phyloP scores from a whole-genome alignment of 306 rosid genomes.

The Benincasa hispida region DNA sequence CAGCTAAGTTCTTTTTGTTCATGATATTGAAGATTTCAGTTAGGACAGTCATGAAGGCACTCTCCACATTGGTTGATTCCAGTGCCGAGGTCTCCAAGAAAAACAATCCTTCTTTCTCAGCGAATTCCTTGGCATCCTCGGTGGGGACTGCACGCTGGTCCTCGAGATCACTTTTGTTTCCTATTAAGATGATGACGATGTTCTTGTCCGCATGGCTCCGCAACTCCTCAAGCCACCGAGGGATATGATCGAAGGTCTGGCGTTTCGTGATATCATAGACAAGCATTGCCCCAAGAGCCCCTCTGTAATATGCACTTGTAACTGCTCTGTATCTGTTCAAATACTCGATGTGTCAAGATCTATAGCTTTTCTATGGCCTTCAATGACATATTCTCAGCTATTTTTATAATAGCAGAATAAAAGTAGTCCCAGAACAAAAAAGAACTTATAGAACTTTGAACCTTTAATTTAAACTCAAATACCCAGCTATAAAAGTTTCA shows the following conservation, averaged over 20 bases:
- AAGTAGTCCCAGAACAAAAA: neutral
- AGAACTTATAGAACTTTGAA: neutral
- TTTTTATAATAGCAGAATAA: neutral
- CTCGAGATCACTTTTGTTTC: slow-evolving; percentile 83
- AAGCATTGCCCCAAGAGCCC: slow-evolving; percentile 97
- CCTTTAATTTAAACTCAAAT: neutral
- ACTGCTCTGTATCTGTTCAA: slow-evolving; percentile 80
- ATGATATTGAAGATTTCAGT: slow-evolving; percentile 82
- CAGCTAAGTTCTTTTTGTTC: slow-evolving; percentile 61
- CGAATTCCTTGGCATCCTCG: slow-evolving; percentile 86
- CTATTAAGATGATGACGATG: slow-evolving; percentile 77
- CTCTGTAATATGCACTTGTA: slow-evolving; percentile 95
- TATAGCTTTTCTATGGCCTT: neutral
- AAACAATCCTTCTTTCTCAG: slow-evolving; percentile 85
- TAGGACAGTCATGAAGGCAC: slow-evolving; percentile 68
- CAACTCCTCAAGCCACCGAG: slow-evolving; percentile 93
- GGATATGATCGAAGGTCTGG: slow-evolving; percentile 82
- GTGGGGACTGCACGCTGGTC: slow-evolving; percentile 72
- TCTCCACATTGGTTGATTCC: slow-evolving; percentile 79
- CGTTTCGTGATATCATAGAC: slow-evolving; percentile 88
- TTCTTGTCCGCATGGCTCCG: slow-evolving; percentile 94
- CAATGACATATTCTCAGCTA: neutral
- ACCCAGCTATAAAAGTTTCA: neutral
- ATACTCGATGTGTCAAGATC: neutral
- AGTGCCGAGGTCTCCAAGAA: slow-evolving; percentile 91